A percentile compares a stretch with the other conserved stretches of the same genome.
phyloP scores from a whole-genome alignment of 1,139 yeast species.

The Wickerhamiella infanticola region DNA sequence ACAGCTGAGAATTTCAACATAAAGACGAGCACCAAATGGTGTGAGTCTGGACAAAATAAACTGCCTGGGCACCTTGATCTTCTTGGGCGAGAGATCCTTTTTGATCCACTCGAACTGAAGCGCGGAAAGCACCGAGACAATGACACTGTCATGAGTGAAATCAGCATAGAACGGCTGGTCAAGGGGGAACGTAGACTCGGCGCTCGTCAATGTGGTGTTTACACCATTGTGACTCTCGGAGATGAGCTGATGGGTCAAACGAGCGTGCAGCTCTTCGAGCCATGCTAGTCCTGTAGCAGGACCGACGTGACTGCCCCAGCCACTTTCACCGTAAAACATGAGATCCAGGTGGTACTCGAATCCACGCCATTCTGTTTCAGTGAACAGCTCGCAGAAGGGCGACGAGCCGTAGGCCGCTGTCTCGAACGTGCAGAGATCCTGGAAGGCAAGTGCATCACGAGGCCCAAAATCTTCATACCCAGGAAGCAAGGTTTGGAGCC shows the following conservation, averaged over 20 bases:
- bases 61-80: conserved; percentile 27
- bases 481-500: conserved; percentile 30
- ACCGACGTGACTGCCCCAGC: conserved; percentile 25
- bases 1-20: conserved; percentile 27
- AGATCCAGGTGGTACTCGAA: conserved; percentile 33
- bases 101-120: conserved; percentile 26
- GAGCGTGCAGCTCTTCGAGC: conserved; percentile 26
- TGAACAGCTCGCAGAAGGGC: conserved; percentile 33
- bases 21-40: conserved; percentile 31
- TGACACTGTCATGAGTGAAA: conserved; percentile 30
- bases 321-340: conserved; percentile 26
- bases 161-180: conserved; percentile 30
- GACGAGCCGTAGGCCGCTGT: conserved; percentile 35
- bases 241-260: conserved; percentile 21
- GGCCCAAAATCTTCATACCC: conserved; percentile 27
- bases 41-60: conserved; percentile 28
- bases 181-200: conserved; percentile 24
- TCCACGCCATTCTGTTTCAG: conserved; percentile 35
- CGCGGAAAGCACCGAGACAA: conserved; percentile 27
- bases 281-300: conserved; percentile 31
- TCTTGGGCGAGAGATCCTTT: conserved; percentile 23
- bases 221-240: conserved; percentile 22
- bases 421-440: conserved; percentile 35
- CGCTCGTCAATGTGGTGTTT: conserved; percentile 23
- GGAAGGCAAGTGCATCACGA: conserved; percentile 28